Evolutionary conservation across 2,329 filamentous ascomycete genomes (phyloP), one percentile per base, ranked within the genome.

Genomic region (Penicillium concentricum): DNA sequence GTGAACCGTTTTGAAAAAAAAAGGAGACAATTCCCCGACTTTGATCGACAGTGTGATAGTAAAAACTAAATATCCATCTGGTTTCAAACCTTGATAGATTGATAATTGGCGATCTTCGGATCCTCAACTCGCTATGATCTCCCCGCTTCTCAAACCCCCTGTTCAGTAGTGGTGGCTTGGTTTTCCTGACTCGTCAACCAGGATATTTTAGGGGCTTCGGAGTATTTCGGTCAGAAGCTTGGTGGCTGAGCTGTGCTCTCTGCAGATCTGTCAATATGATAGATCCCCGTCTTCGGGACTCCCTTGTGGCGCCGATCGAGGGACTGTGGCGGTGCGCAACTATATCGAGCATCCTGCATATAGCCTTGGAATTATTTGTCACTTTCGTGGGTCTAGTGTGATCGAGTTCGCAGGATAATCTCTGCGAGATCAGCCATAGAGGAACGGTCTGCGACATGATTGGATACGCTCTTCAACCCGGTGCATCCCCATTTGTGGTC

Each of bases 271-370:
- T 20, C 15, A 51, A 62, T 65, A 58, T 64, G 64, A 65, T 56
- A 60, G 45, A 54, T 65, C 61, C 35, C 39, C 42, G 16, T 34
- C 43, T 32, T 46, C 37, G n/a, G 8, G 18, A 10, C 34, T 30
- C 51, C 57, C 48, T 55, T 60, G 62, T 66, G 63, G 61, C 58
- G 51, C 42, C 50, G 56, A 59, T 45, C 34, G 24, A 38, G 18
- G 37, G 7, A 13, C 56, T 61, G 64, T 66, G 64, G 64, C 64
- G 64, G 64, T 66, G 64, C 60, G 38, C 32, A 46, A 34, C 50
- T 56, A 28, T 32, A 42, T 44, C 38, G 38, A 55, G 38, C 46
- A 13, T n/a, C 38, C 30, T 51, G 46, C 46, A 51, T 55, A 28
- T 20, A 30, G 15, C 24, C 12, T 48, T 12, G 15, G 18, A 16